phyloP scores from a whole-genome alignment of 306 rosid genomes.

The Dryas alaskensis region DNA sequence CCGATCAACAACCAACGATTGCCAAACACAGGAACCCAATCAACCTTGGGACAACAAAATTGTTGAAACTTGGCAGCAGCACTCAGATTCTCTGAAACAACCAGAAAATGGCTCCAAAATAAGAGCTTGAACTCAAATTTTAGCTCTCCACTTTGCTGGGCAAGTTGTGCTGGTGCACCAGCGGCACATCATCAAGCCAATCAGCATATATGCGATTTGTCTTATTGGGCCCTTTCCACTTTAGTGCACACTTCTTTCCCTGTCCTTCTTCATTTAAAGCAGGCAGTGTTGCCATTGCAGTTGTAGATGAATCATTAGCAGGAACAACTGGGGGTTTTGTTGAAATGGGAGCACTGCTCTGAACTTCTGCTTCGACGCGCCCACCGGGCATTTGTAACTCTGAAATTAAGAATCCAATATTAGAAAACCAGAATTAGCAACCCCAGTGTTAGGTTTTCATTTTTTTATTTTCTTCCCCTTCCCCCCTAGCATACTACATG shows the following conservation, averaged over 20 bases:
- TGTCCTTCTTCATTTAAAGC: slow-evolving; percentile 45
- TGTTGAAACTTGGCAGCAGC: slow-evolving; percentile 1
- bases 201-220: slow-evolving; percentile 80
- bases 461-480: background rate
- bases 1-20: slow-evolving; percentile 36
- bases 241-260: slow-evolving; percentile 44
- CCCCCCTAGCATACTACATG: too few relatives aligned
- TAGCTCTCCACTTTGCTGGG: slow-evolving; percentile 51
- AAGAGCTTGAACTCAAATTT: slow-evolving; percentile 24
- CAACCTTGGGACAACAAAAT: background rate
- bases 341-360: slow-evolving; percentile 23
- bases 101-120: slow-evolving; percentile 7
- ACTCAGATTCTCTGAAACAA: background rate
- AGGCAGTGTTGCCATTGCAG: slow-evolving; percentile 23
- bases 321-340: slow-evolving; percentile 31
- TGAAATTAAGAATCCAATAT: slow-evolving; percentile 34
- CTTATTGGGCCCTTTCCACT: slow-evolving; percentile 77
- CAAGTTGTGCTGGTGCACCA: slow-evolving; percentile 28
- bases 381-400: slow-evolving; percentile 57
- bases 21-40: slow-evolving; percentile 19
- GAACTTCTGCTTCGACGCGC: slow-evolving; percentile 49
- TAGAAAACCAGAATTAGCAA: slow-evolving; percentile 3
- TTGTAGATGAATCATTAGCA: slow-evolving; percentile 40
- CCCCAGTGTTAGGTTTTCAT: background rate
- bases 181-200: slow-evolving; percentile 86